These are phyloP conservation scores for Debaryomyces sp. DNA, from an alignment of 1,139 yeast genomes.

Conservation along the genomic window DNA sequence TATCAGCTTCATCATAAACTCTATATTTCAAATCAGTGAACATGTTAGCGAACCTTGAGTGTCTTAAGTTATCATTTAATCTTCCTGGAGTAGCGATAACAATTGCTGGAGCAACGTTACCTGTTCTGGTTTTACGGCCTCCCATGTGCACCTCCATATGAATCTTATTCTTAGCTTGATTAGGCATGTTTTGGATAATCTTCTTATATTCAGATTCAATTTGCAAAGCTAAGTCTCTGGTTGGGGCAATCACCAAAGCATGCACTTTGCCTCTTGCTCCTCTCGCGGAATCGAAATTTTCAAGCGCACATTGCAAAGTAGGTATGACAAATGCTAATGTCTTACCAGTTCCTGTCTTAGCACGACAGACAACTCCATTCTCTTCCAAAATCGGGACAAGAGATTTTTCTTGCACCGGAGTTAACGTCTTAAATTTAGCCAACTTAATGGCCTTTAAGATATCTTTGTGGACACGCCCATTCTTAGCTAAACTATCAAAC, in stretches of 20 bases:
- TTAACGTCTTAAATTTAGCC: conserved; percentile 54
- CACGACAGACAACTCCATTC: conserved; percentile 77
- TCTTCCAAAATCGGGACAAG: conserved; percentile 65
- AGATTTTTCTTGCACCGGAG: conserved; percentile 80
- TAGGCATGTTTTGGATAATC: conserved; percentile 28
- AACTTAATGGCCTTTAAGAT: conserved; percentile 34
- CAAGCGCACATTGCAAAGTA: conserved; percentile 52
- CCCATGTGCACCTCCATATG: conserved; percentile 39
- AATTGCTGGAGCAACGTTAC: conserved; percentile 41
- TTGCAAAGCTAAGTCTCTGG: conserved; percentile 90
- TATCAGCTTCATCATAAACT: conserved; percentile 89
- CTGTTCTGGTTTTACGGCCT: conserved; percentile 33
- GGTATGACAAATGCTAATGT: conserved; percentile 89
- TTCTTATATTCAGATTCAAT: conserved; percentile 68
- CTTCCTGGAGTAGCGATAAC: conserved; percentile 94
- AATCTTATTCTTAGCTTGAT: conserved; percentile 14
- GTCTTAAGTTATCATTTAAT: conserved; percentile 60
- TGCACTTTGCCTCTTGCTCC: conserved; percentile 40
- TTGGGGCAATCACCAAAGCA: conserved; percentile 81
- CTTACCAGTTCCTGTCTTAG: conserved; percentile 96
- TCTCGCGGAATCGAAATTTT: conserved; percentile 38
- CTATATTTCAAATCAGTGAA: conserved; percentile 62
- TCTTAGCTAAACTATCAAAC: conserved; percentile 16
- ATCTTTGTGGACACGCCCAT: conserved; percentile 16
- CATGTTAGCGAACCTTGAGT: conserved; percentile 43